Evolutionary conservation across 495 filamentous ascomycete species (phyloP).

Genomic region (Annulohypoxylon nitens): DNA sequence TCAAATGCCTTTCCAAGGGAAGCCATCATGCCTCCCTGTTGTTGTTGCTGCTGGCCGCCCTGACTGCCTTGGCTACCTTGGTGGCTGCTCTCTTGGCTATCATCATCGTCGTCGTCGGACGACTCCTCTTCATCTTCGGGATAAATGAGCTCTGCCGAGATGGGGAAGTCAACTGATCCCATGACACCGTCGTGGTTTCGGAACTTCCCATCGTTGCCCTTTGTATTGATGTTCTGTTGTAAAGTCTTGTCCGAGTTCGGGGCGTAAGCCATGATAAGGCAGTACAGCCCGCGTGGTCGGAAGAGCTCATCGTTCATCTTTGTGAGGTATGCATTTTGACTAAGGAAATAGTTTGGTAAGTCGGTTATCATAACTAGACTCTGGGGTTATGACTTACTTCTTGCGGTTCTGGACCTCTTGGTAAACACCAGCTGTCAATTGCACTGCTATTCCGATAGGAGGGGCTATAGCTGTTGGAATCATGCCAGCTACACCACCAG

Average conservation of each 20-base stretch:
- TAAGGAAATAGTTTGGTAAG: conserved; percentile 24
- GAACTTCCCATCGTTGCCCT: conserved; percentile 18
- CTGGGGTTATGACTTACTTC: conserved; percentile 18
- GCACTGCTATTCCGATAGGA: conserved; percentile 59
- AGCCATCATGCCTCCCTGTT: conserved; percentile 16
- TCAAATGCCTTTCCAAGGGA: conserved; percentile 22
- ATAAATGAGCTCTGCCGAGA: conserved; percentile 46
- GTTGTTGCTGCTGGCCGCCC: neutral
- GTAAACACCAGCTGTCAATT: conserved; percentile 56
- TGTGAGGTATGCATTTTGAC: conserved; percentile 68
- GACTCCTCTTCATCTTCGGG: conserved; percentile 38
- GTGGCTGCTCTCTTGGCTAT: conserved; percentile 17
- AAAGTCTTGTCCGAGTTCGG: conserved; percentile 30
- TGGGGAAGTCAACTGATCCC: conserved; percentile 47
- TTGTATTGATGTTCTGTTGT: conserved; percentile 31
- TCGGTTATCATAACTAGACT: neutral
- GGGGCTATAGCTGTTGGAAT: conserved; percentile 60
- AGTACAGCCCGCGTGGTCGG: conserved; percentile 70
- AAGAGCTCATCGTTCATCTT: conserved; percentile 71
- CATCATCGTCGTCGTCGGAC: conserved; percentile 39
- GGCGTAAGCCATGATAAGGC: conserved; percentile 70
- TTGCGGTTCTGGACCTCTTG: conserved; percentile 59
- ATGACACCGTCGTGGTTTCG: conserved; percentile 43
- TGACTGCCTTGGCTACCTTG: neutral
- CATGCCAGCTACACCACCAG: conserved; percentile 54